Evolutionary conservation across 1,284 basidiomycete species (phyloP), one percentile per base, ranked within the genome.

Genomic region (Volvariella surrecta): DNA sequence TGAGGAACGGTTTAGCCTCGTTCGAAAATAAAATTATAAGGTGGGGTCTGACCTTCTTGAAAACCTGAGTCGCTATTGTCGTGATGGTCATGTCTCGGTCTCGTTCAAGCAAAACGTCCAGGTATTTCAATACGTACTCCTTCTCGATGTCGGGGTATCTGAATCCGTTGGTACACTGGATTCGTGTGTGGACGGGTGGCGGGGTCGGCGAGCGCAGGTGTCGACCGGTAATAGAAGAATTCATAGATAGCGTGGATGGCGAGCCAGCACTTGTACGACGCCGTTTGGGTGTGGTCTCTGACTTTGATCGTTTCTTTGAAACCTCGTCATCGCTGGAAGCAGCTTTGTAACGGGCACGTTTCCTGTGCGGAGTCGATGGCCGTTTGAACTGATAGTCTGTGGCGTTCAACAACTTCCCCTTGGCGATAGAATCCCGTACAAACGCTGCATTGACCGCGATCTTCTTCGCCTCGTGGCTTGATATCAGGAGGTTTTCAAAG

Each of bases 381-480:
- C 49, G 9, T 39, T 61, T 56, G 44, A 65, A 66, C 31, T 56
- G 43, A 48, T 67, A 71, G 3, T 63, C 56, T 1, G 61, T 55
- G n/a, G 68, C 57, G 45, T 76, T 68, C 41, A 80, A 49, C 11
- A 86, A 47, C 7, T 49, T 56, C 13, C 62, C 58, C 45, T 67
- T 57, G 37, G 65, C 61, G 17, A 79, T 54, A 45, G 71, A 83
- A 40, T 80, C 75, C 16, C 64, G 50, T 15, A 86, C 63, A 54
- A 82, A 86, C 7, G 65, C 58, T 0, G 73, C 58, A 24, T 62
- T 64, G 10, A 85, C 64, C 13, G 70, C 66, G 2, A 55, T 64
- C 51, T 55, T 63, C 17, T 63, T 68, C 43, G 57, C 58, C 40
- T 52, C 59, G 32, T 58, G 52, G 37, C 62, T 59, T 11, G 60